Percentiles rank a stretch among this genome's conserved stretches.
Evolutionary conservation across 2,329 filamentous ascomycete species (phyloP).

Genomic region (Cladophialophora chaetospira): DNA sequence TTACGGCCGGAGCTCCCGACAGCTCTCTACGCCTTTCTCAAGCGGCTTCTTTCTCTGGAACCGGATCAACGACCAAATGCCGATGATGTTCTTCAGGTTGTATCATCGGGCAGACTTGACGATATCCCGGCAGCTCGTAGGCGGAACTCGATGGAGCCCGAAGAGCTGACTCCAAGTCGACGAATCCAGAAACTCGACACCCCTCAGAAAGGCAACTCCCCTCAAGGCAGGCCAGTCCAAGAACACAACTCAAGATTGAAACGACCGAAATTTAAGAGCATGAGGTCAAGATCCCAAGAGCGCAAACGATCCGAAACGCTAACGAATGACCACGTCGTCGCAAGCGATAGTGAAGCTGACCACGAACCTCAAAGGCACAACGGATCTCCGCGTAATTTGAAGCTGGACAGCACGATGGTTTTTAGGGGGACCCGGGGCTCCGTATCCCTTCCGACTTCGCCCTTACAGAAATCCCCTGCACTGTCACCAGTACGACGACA

Average conservation of each 20-base stretch:
- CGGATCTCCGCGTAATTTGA: slow-evolving; percentile 1
- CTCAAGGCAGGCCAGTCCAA: slow-evolving; percentile 7
- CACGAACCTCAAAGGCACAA: background rate
- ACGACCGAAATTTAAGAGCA: slow-evolving; percentile 5
- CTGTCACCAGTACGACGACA: slow-evolving; percentile 23
- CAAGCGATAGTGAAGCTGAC: slow-evolving; percentile 18
- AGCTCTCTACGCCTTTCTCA: slow-evolving; percentile 81
- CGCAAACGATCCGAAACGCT: slow-evolving; percentile 2
- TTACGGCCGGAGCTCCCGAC: slow-evolving; percentile 80
- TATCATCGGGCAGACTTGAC: slow-evolving; percentile 63
- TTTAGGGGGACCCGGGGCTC: slow-evolving; percentile 15
- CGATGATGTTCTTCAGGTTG: slow-evolving; percentile 77
- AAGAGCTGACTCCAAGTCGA: slow-evolving; percentile 31
- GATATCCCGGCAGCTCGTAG: slow-evolving; percentile 25
- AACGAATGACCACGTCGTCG: slow-evolving; percentile 1
- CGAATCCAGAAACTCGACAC: slow-evolving; percentile 30
- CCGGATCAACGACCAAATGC: slow-evolving; percentile 78
- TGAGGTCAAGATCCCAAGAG: slow-evolving; percentile 13
- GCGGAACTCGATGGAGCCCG: slow-evolving; percentile 26
- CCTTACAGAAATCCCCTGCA: slow-evolving; percentile 10
- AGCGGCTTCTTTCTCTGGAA: slow-evolving; percentile 75
- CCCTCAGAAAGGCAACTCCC: slow-evolving; percentile 24
- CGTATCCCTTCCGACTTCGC: slow-evolving; percentile 11
- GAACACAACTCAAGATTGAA: slow-evolving; percentile 8
- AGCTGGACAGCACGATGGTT: slow-evolving; percentile 14